Conservation (phyloP, 2,329 filamentous ascomycete genomes). For the Trichoderma gracile region DNA sequence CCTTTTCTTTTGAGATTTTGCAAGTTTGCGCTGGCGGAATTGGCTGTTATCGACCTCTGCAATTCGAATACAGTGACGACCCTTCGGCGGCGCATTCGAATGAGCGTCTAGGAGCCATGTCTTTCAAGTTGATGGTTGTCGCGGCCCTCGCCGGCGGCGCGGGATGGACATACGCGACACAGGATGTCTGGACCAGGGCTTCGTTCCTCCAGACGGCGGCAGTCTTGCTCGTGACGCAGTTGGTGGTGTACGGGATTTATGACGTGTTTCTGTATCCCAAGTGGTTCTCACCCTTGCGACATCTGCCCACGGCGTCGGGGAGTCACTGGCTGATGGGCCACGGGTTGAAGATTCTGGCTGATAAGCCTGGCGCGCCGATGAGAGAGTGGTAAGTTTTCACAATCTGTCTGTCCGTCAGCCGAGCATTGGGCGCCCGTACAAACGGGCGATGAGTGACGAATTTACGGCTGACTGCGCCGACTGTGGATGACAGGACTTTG, state of each 20-base stretch:
- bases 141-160: slow-evolving; percentile 32
- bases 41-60: no score
- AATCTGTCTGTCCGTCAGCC: not conserved
- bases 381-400: slow-evolving; percentile 52
- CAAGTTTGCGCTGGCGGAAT: no score
- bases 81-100: no score
- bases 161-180: slow-evolving; percentile 28
- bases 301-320: slow-evolving; percentile 48
- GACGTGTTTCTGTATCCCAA: slow-evolving; percentile 50
- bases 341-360: slow-evolving; percentile 41
- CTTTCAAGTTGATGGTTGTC: slow-evolving; percentile 32
- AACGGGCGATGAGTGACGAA: no score
- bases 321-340: slow-evolving; percentile 54
- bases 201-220: slow-evolving; percentile 40
- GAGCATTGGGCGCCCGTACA: no score
- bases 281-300: slow-evolving; percentile 51
- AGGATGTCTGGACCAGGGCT: slow-evolving; percentile 35
- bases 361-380: slow-evolving; percentile 48
- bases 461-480: no score
- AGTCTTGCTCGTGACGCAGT: slow-evolving; percentile 40
- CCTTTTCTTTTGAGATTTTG: no score
- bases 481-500: not conserved
- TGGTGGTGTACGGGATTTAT: slow-evolving; percentile 44
- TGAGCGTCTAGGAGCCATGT: not conserved
- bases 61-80: no score